These are phyloP conservation scores for Aureobasidium subglaciale DNA, from an alignment of 2,329 filamentous ascomycete genomes.

Conservation along the genomic window DNA sequence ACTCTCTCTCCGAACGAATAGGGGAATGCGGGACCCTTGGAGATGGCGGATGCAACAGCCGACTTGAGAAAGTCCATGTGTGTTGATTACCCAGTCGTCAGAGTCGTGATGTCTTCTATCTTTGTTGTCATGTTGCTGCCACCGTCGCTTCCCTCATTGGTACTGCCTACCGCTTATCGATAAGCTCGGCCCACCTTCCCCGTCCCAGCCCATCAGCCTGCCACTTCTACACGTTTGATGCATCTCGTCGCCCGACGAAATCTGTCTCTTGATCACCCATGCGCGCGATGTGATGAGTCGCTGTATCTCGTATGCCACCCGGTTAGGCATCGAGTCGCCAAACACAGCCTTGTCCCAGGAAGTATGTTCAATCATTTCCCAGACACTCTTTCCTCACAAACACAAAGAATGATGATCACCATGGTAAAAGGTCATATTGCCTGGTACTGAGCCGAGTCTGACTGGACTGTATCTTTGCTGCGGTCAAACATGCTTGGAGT, in stretches of 20 bases:
- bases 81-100: background rate
- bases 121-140: background rate
- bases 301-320: background rate
- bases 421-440: conserved; percentile 61
- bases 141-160: background rate
- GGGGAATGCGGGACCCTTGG: conserved; percentile 86
- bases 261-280: background rate
- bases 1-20: conserved; percentile 90
- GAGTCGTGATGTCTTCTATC: background rate
- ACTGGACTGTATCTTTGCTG: background rate
- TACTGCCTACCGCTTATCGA: background rate
- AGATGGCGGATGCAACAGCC: conserved; percentile 91
- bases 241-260: background rate
- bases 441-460: background rate
- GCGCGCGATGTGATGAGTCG: background rate
- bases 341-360: background rate
- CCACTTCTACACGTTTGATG: background rate
- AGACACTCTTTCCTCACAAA: background rate
- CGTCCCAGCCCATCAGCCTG: background rate
- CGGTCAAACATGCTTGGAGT: background rate
- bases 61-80: conserved; percentile 96
- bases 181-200: conserved; percentile 9
- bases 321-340: background rate
- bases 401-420: conserved; percentile 43
- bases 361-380: background rate